Evolutionary conservation across 192 early-diverging fungal genomes (phyloP), one percentile per base, ranked within the genome.

Genomic region (Lobosporangium transversale): DNA sequence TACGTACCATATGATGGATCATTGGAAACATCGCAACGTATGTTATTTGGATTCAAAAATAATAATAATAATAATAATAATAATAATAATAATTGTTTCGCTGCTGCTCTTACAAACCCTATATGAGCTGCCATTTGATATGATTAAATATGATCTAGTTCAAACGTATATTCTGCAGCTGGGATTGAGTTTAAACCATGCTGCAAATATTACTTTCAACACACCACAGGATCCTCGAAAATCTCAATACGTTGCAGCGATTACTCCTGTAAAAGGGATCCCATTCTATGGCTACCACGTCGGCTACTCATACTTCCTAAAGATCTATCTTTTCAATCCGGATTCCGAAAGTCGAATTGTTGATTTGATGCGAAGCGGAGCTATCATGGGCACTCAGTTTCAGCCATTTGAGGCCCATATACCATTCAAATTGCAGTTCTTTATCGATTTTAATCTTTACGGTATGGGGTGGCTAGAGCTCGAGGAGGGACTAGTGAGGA

Each of bases 251-350:
- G 79, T 97, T 15, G 88, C 87, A 0, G 92, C 89, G 2, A 89
- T 95, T 42, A 63, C 82, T 14, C 86, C 88, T 1, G 88, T 93
- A 31, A 91, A 92, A 66, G 96, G 93, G 0, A 76, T 94, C 0
- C 91, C 93, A 1, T 95, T 95, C 68, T 98, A 98, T 79, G 96
- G 96, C 7, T 94, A 94, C 74, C 88, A 91, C 57, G 71, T 83
- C 10, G 79, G 81, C 1, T 91, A 94, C 55, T 69, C 64, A 0
- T 85, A 79, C 29, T 97, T 93, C 63, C 82, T 96, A 37, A 96
- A 95, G 70, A 87, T 96, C 30, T 85, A 89, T 23, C 64, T 91
- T 32, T 56, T 86, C 57, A 88, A 93, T 50, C 94, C 94, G 1
- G 66, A 62, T 24, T 62, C 87, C 11, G 70, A 86, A 37, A 75